Evolutionary conservation across 306 rosid genomes (phyloP), one percentile per base, ranked within the genome.

Genomic region (Glycine soja): DNA sequence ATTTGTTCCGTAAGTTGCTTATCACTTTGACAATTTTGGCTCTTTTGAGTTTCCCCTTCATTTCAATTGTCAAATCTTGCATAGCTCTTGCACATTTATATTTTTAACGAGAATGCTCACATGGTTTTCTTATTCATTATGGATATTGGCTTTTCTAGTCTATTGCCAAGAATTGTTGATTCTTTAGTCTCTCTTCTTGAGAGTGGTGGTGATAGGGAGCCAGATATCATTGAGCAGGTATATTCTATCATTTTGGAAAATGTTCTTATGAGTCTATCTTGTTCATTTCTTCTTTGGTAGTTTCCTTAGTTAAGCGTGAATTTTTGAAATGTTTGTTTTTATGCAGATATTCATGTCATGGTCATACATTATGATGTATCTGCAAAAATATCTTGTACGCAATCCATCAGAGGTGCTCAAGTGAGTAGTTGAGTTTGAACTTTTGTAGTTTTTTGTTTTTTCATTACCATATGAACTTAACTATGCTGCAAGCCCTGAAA

Each of bases 211-310:
- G 97, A 89, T 80, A 89, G 88, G 88, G 99, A 95, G 80, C 97
- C 97, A 7, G 95, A 93, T 84, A 90, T 91, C 86, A 80, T 95
- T 69, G 93, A 91, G 91, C 92, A 91, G 99, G 99, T 93, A 72
- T 48, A 77, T 51, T 50, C 42, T 70, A 18, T 84, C 68, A 64
- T 80, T 24, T 70, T 61, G 56, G 48, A 15, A 12, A 64, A 61
- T 79, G 34, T 74, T 80, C 11, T 70, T 70, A 38, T 46, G 32
- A 13, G 77, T 50, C 34, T 36, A 61, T 42, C 57, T 78, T 46
- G 72, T 50, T 34, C 34, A 24, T 16, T 47, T 65, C 70, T 59
- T 72, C 42, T 74, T 78, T 19, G 66, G 72, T 54, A 11, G 68
- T 72, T 83, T 78, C 57, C 43, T 68, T 10, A 30, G 40, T 5